phyloP scores from a whole-genome alignment of 768 basidiomycete genomes.

The Boletus speciosus region DNA sequence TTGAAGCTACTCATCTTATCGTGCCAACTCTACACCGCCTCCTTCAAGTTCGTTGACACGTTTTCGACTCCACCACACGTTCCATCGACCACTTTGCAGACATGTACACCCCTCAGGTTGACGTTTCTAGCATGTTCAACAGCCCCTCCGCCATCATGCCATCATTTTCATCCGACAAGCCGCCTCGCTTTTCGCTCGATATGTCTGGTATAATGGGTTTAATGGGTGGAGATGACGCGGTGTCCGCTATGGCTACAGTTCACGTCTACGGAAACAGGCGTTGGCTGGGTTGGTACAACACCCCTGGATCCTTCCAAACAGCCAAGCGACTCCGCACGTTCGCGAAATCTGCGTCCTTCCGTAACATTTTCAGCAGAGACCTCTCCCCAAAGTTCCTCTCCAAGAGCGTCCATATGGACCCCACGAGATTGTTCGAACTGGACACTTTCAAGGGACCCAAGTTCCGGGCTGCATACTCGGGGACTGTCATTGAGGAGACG shows the following conservation, averaged over 20 bases:
- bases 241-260: conserved; percentile 28
- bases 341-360: conserved; percentile 10
- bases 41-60: too few species aligned
- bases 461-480: conserved; percentile 69
- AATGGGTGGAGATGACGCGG: conserved; percentile 32
- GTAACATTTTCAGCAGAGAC: neutral
- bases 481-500: conserved; percentile 44
- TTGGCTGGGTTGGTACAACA: conserved; percentile 35
- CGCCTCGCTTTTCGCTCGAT: conserved; percentile 16
- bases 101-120: conserved; percentile 2
- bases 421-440: conserved; percentile 16
- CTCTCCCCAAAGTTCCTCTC: conserved; percentile 4
- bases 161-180: neutral
- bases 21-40: neutral
- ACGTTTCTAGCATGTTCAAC: neutral
- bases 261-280: conserved; percentile 25
- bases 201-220: conserved; percentile 23
- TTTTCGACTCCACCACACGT: neutral
- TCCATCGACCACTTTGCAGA: neutral
- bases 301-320: conserved; percentile 29
- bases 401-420: conserved; percentile 17
- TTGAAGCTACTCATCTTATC: neutral
- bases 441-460: conserved; percentile 45
- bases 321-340: conserved; percentile 22
- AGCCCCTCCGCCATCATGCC: neutral